A percentile compares a stretch with the other conserved stretches of the same genome.
Conservation (phyloP, 495 filamentous ascomycete genomes). For the Annulohypoxylon moriforme region DNA sequence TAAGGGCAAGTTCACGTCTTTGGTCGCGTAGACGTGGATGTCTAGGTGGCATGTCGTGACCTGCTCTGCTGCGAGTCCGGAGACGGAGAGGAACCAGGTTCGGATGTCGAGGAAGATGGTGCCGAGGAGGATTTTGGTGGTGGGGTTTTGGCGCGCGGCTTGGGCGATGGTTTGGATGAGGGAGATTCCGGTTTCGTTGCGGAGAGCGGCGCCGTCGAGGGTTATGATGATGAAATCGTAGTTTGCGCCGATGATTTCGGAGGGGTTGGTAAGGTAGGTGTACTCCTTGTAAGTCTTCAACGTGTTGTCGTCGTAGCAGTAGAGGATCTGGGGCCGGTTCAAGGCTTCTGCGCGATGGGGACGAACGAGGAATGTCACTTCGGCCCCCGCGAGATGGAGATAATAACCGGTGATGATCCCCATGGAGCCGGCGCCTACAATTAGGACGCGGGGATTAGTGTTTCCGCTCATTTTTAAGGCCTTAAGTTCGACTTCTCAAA, state of each 20-base stretch:
- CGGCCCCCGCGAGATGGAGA: slow-evolving; percentile 22
- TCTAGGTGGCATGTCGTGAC: slow-evolving; percentile 30
- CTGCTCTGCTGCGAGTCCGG: slow-evolving; percentile 21
- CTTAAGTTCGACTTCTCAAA: background rate
- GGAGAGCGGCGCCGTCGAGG: slow-evolving; percentile 22
- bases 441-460: slow-evolving; percentile 18
- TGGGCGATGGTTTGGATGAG: slow-evolving; percentile 24
- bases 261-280: slow-evolving; percentile 17
- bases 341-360: slow-evolving; percentile 24
- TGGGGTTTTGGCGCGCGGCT: slow-evolving; percentile 19
- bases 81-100: slow-evolving; percentile 27
- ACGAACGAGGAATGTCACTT: slow-evolving; percentile 39
- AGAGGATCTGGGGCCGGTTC: slow-evolving; percentile 31
- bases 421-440: slow-evolving; percentile 33
- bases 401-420: slow-evolving; percentile 30
- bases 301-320: slow-evolving; percentile 35
- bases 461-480: slow-evolving; percentile 18
- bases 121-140: slow-evolving; percentile 28
- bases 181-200: slow-evolving; percentile 2
- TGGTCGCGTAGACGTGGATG: slow-evolving; percentile 30
- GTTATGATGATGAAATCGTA: slow-evolving; percentile 29
- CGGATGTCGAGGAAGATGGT: slow-evolving; percentile 24
- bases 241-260: slow-evolving; percentile 8
- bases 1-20: slow-evolving; percentile 16
- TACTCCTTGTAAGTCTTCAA: slow-evolving; percentile 29